Evolutionary conservation across 2,329 filamentous ascomycete genomes (phyloP).

Genomic region (Colletotrichum sp.): DNA sequence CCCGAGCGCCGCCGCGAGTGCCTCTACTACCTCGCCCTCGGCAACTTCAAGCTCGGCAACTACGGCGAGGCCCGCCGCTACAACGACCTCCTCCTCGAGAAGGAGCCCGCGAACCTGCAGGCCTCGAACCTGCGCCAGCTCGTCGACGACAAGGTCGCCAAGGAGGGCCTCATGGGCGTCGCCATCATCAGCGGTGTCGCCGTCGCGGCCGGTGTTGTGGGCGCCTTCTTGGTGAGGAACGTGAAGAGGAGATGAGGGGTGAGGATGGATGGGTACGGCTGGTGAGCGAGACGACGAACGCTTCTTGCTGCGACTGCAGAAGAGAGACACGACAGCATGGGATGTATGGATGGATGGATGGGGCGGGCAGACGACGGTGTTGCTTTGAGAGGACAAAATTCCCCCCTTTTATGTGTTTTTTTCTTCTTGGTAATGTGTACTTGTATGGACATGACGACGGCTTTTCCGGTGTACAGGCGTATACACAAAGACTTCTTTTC

Average conservation of each 20-base stretch:
- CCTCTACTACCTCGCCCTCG: slow-evolving; percentile 95
- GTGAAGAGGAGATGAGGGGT: slow-evolving; percentile 60
- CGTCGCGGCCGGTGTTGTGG: slow-evolving; percentile 90
- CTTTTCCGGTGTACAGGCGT: slow-evolving; percentile 16
- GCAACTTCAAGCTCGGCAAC: slow-evolving; percentile 98
- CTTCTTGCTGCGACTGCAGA: not conserved
- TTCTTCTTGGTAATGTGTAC: slow-evolving; percentile 15
- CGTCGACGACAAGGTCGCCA: slow-evolving; percentile 96
- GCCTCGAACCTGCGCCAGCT: slow-evolving; percentile 83
- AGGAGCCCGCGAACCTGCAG: slow-evolving; percentile 91
- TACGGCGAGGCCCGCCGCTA: slow-evolving; percentile 94
- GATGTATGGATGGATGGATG: not conserved
- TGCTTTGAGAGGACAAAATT: not conserved
- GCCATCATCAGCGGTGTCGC: slow-evolving; percentile 94
- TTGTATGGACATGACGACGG: slow-evolving; percentile 16
- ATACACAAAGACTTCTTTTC: slow-evolving; percentile 5
- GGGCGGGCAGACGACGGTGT: not conserved
- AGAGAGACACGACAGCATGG: not conserved
- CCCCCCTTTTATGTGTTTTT: not conserved
- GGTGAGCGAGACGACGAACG: not conserved
- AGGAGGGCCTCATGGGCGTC: slow-evolving; percentile 91
- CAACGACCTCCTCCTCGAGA: slow-evolving; percentile 89
- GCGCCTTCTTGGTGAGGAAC: slow-evolving; percentile 83
- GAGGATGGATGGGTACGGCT: not conserved
- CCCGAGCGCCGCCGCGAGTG: slow-evolving; percentile 96